Base-by-base conservation (phyloP, 1,139 yeast genomes). In the Candida sanyaensis region DNA sequence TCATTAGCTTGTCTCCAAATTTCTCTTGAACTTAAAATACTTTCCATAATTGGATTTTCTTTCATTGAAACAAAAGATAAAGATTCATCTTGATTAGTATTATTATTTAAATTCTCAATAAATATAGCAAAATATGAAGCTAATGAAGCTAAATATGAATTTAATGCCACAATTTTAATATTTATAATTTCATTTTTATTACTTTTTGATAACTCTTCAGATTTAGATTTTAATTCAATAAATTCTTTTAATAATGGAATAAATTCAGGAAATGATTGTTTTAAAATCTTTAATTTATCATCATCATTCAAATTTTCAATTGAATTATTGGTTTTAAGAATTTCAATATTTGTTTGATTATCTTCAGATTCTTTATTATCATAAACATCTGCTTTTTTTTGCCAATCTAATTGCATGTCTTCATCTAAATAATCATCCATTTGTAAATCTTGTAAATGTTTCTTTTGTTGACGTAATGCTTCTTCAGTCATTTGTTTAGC, bases 21-120 rank as follows among this genome's bases (percentile, higher is more conserved):
- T 62, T 91, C 97, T 56, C 95, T 78, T 3, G 93, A 77, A 47
- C 87, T 83, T 50, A 92, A 73, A 40, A 92, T 86, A 30, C 86
- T 79, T 59, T 88, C 92, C 96, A 92, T 91, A 2, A 92, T 86
- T 2, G 93, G 88, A 57, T 86, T 92, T 49, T 88, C 95, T 58
- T 88, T 90, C 86, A 92, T 83, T 29, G 85, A 75, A 31, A 64
- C 52, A 58, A 85, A 83, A 7, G 77, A 75, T 46, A 85, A 83
- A 7, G 77, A 75, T 46, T 83, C 87, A 5, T 76, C 81, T 37
- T 73, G 73, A 21, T 36, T 36, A 6, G 29, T 36, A 11, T 13
- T 34, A 9, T 36, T 41, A 37, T 72, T 72, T 48, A 86, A 66
- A 38, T 80, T 74, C 34, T 82, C 83, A 38, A 80, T 66, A 54